Evolutionary conservation across 768 basidiomycete species (phyloP), one percentile per base, ranked within the genome.

Genomic region (Boletus fagicola): DNA sequence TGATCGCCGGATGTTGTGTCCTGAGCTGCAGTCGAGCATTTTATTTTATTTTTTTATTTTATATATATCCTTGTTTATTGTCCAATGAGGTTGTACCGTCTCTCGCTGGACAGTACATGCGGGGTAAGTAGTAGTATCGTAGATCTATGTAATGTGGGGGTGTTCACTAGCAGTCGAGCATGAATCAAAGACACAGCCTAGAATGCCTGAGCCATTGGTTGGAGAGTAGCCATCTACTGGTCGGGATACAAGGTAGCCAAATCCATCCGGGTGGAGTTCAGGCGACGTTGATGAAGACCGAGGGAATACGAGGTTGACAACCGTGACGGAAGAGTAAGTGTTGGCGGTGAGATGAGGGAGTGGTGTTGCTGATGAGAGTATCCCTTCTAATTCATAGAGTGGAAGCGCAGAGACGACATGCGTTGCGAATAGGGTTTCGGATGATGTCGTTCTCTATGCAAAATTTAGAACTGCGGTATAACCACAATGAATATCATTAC

Each of bases 181-280:
- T 16, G 15, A 4, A 4, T 44, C 43, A 44, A 9, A 44, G 43
- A 26, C 6, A 10, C 24, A 26, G 24, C 24, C 43, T 44, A 44
- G 24, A 3, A 44, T 44, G 43, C 43, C 43, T 22, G 24, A 26
- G 43, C 24, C 24, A 1, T 70, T 63, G 1, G 63, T 54, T 12
- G 43, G 45, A 18, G 73, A 64, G 62, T 88, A 86, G n/a, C 78
- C 86, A 5, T 67, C 69, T 31, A 73, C 74, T 0, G 88, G 83
- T 9, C 94, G 88, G 1, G 94, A 92, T 49, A 96, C 82, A 65
- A 97, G 86, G 76, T 93, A 96, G 7, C 94, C 93, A 69, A 97
- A 97, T 2, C 94, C 94, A 3, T 78, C 77, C 0, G 93, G 92
- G 63, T 92, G 89, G 50, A 93, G 78, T 20, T 49, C 20, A 9